Base-by-base conservation (phyloP, 805 yeast species). In the Pachysolen tannophilus region DNA sequence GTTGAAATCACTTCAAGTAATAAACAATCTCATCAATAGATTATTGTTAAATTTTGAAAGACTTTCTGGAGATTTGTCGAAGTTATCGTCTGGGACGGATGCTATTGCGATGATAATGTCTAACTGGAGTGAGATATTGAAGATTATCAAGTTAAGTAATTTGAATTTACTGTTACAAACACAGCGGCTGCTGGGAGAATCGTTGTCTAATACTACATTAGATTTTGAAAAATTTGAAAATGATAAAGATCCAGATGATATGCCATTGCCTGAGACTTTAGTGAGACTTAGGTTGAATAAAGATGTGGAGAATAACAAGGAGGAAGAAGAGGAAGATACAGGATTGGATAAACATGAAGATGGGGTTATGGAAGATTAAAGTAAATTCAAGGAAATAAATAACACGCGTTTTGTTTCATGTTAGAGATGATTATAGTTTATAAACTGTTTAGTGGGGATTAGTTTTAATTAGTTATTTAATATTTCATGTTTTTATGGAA, bases 241-340 rank as follows among this genome's bases (percentile, higher is more conserved):
- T 21, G 62, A 56, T n/a, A 55, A 50, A 28, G 46, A 49, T 20
- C 42, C 42, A 6, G 51, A 50, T 21, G 57, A 52, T 1, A 55
- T 60, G 3, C 80, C 83, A 2, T 54, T 75, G 30, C 85, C 88
- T 1, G 88, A 79, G 46, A 63, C 82, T 0, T 55, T 81, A 43
- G 80, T 81, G 3, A 60, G 88, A 32, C 64, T 81, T 21, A 63
- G 68, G 31, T 50, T 76, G 11, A 65, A 67, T 28, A 61, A 66
- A n/a, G 69, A 65, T 20, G 49, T 50, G 18, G 48, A 14, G 5
- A 23, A 23, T 23, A 14, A 23, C 13, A 14, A 14, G 26, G 26
- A 23, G 5, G 26, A 8, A 5, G 26, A 8, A 23, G 26, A 11
- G 10, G 8, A 5, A 23, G 26, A 23, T 7, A 14, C 26, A 11